Percentiles rank a stretch among this genome's conserved stretches.
phyloP scores from a whole-genome alignment of 2,329 filamentous ascomycete genomes.

The Lecanoromycetidae sp. region DNA sequence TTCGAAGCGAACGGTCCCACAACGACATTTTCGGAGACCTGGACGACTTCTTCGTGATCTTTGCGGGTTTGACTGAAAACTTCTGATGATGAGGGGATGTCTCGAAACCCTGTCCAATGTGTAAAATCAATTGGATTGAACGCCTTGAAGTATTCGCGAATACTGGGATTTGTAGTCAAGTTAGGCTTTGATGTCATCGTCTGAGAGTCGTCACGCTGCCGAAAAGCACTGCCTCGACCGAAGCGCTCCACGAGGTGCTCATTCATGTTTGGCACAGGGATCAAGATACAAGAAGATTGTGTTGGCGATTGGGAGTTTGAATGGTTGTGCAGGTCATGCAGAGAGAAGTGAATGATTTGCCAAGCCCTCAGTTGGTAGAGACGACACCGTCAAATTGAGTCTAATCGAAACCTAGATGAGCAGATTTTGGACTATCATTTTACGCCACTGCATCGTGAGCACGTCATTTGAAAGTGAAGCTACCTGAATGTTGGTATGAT shows the following conservation, averaged over 20 bases:
- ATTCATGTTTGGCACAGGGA: conserved; percentile 12
- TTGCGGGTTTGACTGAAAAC: conserved; percentile 22
- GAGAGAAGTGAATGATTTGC: no score
- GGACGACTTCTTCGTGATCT: conserved; percentile 20
- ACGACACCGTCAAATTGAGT: no score
- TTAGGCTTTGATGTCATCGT: background rate
- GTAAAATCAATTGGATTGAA: background rate
- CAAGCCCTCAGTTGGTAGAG: no score
- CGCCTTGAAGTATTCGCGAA: conserved; percentile 11
- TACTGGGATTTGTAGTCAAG: conserved; percentile 4
- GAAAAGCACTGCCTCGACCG: conserved; percentile 1
- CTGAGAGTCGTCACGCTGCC: background rate
- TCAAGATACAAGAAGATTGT: background rate
- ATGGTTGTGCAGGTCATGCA: no score
- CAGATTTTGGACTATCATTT: no score
- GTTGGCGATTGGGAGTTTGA: background rate
- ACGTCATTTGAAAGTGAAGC: no score
- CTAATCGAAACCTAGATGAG: no score
- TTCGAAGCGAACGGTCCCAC: conserved; percentile 47
- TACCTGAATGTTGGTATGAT: no score
- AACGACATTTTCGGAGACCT: conserved; percentile 43
- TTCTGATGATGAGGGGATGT: conserved; percentile 31
- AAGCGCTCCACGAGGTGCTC: conserved; percentile 1
- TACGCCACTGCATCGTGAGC: no score
- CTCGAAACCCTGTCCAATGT: conserved; percentile 28